A percentile compares a stretch with the other conserved stretches of the same genome.
Conservation (phyloP, 768 basidiomycete genomes). For the Tylopilus sp. region DNA sequence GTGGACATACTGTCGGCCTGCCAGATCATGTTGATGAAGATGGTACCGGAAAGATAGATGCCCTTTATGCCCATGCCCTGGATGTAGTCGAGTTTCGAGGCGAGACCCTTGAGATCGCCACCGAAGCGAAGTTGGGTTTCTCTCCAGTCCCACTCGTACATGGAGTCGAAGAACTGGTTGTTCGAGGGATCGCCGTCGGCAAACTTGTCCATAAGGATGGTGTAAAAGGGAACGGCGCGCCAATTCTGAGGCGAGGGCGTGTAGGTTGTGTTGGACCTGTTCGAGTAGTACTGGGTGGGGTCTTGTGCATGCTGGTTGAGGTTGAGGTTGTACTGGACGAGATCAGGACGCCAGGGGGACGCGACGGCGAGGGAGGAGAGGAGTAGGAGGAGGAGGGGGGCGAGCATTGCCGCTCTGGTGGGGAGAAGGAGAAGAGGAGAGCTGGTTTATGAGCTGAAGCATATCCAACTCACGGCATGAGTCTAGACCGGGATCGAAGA, state of each 20-base stretch:
- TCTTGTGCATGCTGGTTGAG: constrained; percentile 65
- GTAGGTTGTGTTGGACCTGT: constrained; percentile 63
- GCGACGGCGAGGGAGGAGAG: constrained; percentile 41
- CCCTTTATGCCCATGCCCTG: constrained; percentile 82
- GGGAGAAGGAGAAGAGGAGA: not conserved
- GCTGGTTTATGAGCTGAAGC: too few relatives aligned
- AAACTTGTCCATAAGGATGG: constrained; percentile 87
- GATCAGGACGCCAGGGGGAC: constrained; percentile 65
- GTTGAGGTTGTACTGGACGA: constrained; percentile 77
- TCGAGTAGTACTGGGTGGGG: constrained; percentile 61
- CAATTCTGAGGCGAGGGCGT: constrained; percentile 81
- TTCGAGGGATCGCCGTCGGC: constrained; percentile 91
- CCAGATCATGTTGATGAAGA: constrained; percentile 96
- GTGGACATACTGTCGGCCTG: constrained; percentile 81
- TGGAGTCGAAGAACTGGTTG: constrained; percentile 82
- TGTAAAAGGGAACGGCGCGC: constrained; percentile 78
- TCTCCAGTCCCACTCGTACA: constrained; percentile 79
- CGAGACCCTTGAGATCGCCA: constrained; percentile 82
- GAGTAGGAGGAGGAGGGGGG: constrained; percentile 36
- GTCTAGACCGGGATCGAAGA: not conserved
- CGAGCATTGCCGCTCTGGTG: not conserved
- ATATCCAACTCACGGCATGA: not conserved
- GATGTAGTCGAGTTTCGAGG: constrained; percentile 77
- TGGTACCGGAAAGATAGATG: constrained; percentile 90
- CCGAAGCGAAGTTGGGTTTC: constrained; percentile 90